These are phyloP conservation scores for Salix viminalis DNA, from an alignment of 345 rosid species.

Conservation along the genomic window DNA sequence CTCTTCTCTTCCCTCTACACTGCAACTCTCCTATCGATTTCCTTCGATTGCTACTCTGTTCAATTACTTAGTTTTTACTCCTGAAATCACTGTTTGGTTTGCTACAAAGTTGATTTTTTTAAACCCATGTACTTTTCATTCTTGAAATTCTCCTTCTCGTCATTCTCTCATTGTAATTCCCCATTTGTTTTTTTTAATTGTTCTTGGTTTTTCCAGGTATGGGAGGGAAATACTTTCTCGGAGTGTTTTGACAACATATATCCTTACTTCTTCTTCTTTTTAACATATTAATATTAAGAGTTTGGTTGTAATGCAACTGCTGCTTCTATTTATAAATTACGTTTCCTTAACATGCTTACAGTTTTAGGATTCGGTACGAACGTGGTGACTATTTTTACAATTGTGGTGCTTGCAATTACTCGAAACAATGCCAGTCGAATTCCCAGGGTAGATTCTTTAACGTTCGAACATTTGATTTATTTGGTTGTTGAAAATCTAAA, in stretches of 20 bases:
- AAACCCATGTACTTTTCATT: background rate
- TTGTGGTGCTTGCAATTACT: slow-evolving; percentile 41
- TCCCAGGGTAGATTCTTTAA: slow-evolving; percentile 40
- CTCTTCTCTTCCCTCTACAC: background rate
- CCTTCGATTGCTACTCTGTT: too few relatives aligned
- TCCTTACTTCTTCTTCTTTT: slow-evolving; percentile 35
- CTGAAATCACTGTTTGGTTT: slow-evolving; percentile 9
- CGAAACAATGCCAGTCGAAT: slow-evolving; percentile 27
- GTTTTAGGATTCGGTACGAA: slow-evolving; percentile 62
- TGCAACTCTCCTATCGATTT: too few relatives aligned
- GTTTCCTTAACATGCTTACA: slow-evolving; percentile 48
- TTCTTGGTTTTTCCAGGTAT: slow-evolving; percentile 39
- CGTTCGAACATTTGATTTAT: background rate
- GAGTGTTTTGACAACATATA: slow-evolving; percentile 50
- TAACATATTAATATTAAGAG: background rate
- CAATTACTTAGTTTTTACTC: too few relatives aligned
- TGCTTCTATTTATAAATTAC: background rate
- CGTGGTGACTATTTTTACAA: slow-evolving; percentile 44
- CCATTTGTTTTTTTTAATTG: background rate
- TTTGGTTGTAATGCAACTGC: background rate
- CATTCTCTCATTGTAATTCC: background rate
- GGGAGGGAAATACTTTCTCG: slow-evolving; percentile 47
- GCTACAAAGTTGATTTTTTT: background rate
- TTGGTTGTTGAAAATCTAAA: background rate
- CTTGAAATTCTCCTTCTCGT: background rate